phyloP scores from a whole-genome alignment of 2,329 filamentous ascomycete species.

The Eutypa lata region DNA sequence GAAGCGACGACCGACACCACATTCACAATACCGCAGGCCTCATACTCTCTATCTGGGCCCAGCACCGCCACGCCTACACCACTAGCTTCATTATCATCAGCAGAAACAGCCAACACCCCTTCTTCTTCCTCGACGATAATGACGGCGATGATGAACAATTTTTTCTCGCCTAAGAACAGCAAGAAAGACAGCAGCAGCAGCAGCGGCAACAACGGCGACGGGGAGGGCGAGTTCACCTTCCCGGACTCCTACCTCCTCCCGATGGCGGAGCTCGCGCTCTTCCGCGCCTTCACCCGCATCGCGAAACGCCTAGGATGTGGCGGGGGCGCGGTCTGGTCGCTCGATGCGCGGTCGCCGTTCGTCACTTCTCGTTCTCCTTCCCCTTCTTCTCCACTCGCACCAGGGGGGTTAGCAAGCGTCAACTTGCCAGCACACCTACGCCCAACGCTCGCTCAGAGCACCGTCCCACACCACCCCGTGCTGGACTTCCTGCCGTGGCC shows the following conservation, averaged over 20 bases:
- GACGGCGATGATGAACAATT: no score
- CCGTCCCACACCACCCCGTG: constrained; percentile 53
- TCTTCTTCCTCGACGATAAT: neutral
- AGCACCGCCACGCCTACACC: neutral
- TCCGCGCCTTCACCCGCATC: constrained; percentile 45
- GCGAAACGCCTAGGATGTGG: constrained; percentile 42
- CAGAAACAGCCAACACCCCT: neutral
- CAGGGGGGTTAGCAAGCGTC: no score
- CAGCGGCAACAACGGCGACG: neutral
- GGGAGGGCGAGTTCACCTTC: constrained; percentile 21
- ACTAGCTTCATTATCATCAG: neutral
- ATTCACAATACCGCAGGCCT: neutral
- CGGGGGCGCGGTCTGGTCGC: constrained; percentile 39
- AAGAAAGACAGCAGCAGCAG: neutral
- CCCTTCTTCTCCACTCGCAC: no score
- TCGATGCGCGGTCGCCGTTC: constrained; percentile 47
- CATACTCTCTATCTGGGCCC: neutral
- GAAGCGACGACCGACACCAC: neutral
- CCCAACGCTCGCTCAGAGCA: constrained; percentile 47
- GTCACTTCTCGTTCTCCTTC: no score
- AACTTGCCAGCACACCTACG: constrained; percentile 45
- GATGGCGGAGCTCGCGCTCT: constrained; percentile 44
- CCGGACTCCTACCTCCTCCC: constrained; percentile 48
- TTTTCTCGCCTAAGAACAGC: no score
- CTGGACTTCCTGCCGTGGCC: constrained; percentile 60